phyloP scores from a whole-genome alignment of 2,329 filamentous ascomycete genomes.

The Didymella exigua region DNA sequence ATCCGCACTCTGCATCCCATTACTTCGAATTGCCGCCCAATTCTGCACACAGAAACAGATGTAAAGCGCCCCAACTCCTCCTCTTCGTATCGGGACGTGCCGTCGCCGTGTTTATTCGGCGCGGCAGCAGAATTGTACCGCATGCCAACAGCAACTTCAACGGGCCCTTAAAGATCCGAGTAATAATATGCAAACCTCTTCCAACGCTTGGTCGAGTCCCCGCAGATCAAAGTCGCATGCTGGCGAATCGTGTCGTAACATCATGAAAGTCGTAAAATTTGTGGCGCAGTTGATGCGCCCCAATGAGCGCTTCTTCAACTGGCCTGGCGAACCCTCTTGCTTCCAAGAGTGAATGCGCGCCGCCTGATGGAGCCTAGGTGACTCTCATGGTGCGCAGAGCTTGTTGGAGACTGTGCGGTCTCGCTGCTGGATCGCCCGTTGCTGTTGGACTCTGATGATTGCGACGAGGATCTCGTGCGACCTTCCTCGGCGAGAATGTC shows the following conservation, averaged over 20 bases:
- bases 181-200: conserved; percentile 24
- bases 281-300: conserved; percentile 6
- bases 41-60: background rate
- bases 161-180: background rate
- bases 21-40: background rate
- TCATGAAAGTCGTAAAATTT: conserved; percentile 15
- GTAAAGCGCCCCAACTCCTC: too few relatives aligned
- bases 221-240: background rate
- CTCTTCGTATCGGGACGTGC: background rate
- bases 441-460: conserved; percentile 37
- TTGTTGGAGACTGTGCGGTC: conserved; percentile 30
- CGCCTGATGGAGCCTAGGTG: conserved; percentile 32
- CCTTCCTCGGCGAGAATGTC: conserved; percentile 48
- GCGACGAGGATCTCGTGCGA: conserved; percentile 42
- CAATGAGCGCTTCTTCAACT: conserved; percentile 17
- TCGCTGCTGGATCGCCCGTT: conserved; percentile 32
- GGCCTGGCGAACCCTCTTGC: conserved; percentile 39
- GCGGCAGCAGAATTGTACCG: background rate
- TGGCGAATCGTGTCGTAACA: conserved; percentile 7
- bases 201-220: conserved; percentile 40
- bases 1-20: background rate
- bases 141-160: background rate
- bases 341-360: conserved; percentile 40
- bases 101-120: background rate
- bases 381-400: conserved; percentile 29